Base-by-base conservation (phyloP, 169 alveolate genomes). In the Babesia ovis region DNA sequence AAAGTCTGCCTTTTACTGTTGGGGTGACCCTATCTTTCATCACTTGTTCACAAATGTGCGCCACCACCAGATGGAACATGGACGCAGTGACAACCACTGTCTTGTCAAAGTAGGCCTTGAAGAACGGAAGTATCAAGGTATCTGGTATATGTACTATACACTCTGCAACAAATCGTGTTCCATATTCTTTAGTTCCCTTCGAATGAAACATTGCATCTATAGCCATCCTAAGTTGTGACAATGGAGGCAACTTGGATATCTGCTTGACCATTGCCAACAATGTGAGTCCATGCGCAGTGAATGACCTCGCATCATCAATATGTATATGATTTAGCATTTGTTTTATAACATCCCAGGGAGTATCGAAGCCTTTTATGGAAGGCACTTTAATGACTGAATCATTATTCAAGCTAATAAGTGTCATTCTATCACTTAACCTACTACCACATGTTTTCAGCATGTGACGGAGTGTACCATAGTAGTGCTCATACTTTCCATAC, bases 351-450 rank as follows among this genome's bases (percentile, higher is more conserved):
- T 64, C 61, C 29, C 11, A 18, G 22, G 74, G 62, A 1, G 6
- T 16, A 6, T 27, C 51, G 54, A 64, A 45, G 4, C 42, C 34
- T 4, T 57, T 22, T 66, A 70, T 32, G 8, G 83, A 27, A 14
- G 64, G 64, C 37, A 72, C 64, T 22, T 72, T 72, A 16, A 72
- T 61, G 42, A 61, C 41, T 8, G 51, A 39, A 5, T 34, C 48
- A 20, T 60, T 32, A 16, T 41, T 11, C 11, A 72, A 31, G 25
- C 54, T 53, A 6, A 72, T 31, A 31, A 72, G 27, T n/a, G 56
- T 53, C 42, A 50, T 25, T 5, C 45, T 14, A 12, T 20, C 56
- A n/a, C 5, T 16, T 3, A 72, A 16, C 3, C 35, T 35, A 18
- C 6, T 9, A 0, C n/a, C 3, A n/a, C 2, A 20, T 14, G 27